phyloP scores from a whole-genome alignment of 495 filamentous ascomycete genomes.

The Penicillium robsamsonii region DNA sequence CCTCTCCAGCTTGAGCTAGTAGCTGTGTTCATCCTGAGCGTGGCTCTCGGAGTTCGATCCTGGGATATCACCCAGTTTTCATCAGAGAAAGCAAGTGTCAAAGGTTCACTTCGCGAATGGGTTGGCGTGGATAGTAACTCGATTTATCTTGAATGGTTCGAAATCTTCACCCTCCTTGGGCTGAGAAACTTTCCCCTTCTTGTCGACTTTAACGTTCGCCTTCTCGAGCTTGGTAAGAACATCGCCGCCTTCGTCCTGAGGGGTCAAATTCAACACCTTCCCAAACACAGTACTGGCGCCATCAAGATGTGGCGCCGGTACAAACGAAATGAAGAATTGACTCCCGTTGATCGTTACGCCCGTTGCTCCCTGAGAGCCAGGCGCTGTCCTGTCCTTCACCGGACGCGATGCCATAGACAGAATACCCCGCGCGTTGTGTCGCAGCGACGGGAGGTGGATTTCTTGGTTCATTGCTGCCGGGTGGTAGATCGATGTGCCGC shows the following conservation, averaged over 20 bases:
- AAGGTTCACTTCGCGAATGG: conserved; percentile 68
- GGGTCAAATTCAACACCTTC: conserved; percentile 58
- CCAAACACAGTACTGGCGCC: conserved; percentile 94
- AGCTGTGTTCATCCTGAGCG: background rate
- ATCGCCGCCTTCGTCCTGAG: conserved; percentile 46
- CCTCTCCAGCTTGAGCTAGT: background rate
- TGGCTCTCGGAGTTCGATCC: background rate
- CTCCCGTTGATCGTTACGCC: conserved; percentile 81
- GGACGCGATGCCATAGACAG: conserved; percentile 88
- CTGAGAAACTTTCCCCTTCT: conserved; percentile 73
- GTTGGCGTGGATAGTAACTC: conserved; percentile 89
- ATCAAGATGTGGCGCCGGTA: conserved; percentile 85
- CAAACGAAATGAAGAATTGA: conserved; percentile 92
- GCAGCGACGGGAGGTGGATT: conserved; percentile 72
- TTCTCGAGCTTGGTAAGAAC: conserved; percentile 62
- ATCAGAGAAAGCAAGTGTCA: background rate
- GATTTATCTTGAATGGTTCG: conserved; percentile 64
- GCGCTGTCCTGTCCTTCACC: conserved; percentile 55
- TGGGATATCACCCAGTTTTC: background rate
- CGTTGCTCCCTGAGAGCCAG: conserved; percentile 43
- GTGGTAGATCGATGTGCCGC: conserved; percentile 82
- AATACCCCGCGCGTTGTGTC: conserved; percentile 83
- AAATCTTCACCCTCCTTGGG: conserved; percentile 49
- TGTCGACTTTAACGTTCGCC: conserved; percentile 81
- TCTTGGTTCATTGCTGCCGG: conserved; percentile 81